Base-by-base conservation (phyloP, 2,329 filamentous ascomycete genomes). In the Hypoxylon sp. region DNA sequence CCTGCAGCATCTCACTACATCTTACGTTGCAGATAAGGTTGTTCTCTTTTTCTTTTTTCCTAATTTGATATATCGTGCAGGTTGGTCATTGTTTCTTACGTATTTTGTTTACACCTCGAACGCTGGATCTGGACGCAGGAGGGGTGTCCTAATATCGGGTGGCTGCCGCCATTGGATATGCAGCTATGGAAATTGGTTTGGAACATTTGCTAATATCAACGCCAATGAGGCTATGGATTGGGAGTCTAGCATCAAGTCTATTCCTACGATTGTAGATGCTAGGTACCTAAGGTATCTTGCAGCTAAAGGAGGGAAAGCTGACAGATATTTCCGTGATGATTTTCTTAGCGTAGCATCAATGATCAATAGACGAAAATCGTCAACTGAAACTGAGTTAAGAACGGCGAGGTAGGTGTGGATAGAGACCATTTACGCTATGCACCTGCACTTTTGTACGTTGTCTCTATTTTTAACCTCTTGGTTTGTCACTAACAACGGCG, bases 401-500 rank as follows among this genome's bases (percentile, higher is more conserved):
- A 19, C 10, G 15, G 37, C n/a, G 37, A 41, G 37, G 37, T 20
- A 10, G 19, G 39, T 43, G 19, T 22, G 39, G 39, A 10, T 43
- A 43, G 6, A 22, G 19, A 22, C 10, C 17, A 3, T 37, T 37
- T 11, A 43, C 17, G 20, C 11, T 13, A 41, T 41, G 37, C 37
- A 41, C 3, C 4, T 41, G 39, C 11, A 43, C 39, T 11, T 43
- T n/a, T 43, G 17, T 43, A 43, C 20, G 20, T 43, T 53, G 56
- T 6, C 51, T 17, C 58, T 62, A 62, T 59, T 65, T 65, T 58
- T 65, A 62, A 34, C 20, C 39, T 43, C 30, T 24, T 24, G 43
- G 50, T 20, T 52, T 43, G 20, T 41, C 26, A 30, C 58, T 34
- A 19, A 43, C 41, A 48, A n/a, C 15, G 28, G 28, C 30, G 3